Percentiles rank a stretch among this genome's conserved stretches.
These are phyloP conservation scores for Tremellales sp. DNA, from an alignment of 1,284 basidiomycete genomes.

Conservation along the genomic window DNA sequence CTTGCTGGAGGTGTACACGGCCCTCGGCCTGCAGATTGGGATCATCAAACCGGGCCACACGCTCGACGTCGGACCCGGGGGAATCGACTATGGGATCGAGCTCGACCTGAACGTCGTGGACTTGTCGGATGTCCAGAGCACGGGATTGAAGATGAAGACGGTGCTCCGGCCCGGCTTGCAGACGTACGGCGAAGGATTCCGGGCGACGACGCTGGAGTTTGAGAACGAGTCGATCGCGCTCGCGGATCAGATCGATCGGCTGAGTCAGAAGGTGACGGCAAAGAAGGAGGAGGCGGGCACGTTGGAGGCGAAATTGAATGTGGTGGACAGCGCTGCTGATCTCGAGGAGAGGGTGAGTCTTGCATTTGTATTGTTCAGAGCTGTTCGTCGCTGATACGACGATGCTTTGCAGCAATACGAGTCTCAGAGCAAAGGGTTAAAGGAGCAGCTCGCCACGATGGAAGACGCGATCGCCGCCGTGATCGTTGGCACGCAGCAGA, in stretches of 20 bases:
- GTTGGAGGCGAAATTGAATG: slow-evolving; percentile 54
- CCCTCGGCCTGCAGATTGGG: slow-evolving; percentile 66
- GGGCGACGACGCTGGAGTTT: slow-evolving; percentile 62
- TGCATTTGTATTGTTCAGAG: background rate
- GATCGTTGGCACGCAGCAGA: slow-evolving; percentile 36
- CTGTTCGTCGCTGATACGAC: background rate
- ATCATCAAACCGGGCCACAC: slow-evolving; percentile 52
- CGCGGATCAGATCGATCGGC: slow-evolving; percentile 71
- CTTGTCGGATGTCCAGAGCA: slow-evolving; percentile 58
- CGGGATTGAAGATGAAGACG: slow-evolving; percentile 63
- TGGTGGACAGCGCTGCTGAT: slow-evolving; percentile 63
- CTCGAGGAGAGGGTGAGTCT: slow-evolving; percentile 64
- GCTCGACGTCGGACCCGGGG: slow-evolving; percentile 53
- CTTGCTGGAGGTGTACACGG: slow-evolving; percentile 67
- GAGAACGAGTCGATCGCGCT: slow-evolving; percentile 69
- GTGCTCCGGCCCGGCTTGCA: slow-evolving; percentile 68
- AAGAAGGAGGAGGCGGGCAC: slow-evolving; percentile 64
- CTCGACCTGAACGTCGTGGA: slow-evolving; percentile 68
- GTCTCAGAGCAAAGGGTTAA: slow-evolving; percentile 29
- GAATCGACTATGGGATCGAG: slow-evolving; percentile 67
- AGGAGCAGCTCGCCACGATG: slow-evolving; percentile 31
- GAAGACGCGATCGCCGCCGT: slow-evolving; percentile 38
- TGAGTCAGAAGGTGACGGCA: slow-evolving; percentile 47
- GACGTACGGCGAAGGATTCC: slow-evolving; percentile 63
- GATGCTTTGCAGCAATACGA: slow-evolving; percentile 29